phyloP scores from a whole-genome alignment of 2,329 filamentous ascomycete genomes.

The Aspergillus pseudoterreus region DNA sequence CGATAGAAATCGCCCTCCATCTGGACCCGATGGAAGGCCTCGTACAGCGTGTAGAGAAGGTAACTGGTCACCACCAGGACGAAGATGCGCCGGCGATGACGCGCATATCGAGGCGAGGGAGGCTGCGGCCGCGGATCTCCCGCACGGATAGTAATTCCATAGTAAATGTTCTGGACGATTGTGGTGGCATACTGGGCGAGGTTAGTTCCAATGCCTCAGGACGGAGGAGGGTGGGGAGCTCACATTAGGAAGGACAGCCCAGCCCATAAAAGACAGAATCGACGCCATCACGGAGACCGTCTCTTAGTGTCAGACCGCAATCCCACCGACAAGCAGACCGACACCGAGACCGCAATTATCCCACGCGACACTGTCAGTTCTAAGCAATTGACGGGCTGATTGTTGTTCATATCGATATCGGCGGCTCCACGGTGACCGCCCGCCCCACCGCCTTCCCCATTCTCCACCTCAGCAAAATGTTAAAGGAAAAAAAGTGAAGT shows the following conservation, averaged over 20 bases:
- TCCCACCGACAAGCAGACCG: not conserved
- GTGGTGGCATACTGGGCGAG: slow-evolving; percentile 65
- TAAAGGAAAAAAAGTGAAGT: slow-evolving; percentile 17
- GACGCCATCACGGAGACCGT: slow-evolving; percentile 32
- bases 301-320: not conserved
- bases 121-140: slow-evolving; percentile 72
- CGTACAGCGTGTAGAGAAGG: slow-evolving; percentile 87
- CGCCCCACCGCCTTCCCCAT: slow-evolving; percentile 12
- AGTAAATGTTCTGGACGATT: slow-evolving; percentile 77
- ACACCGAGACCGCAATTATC: too few species aligned
- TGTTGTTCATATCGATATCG: slow-evolving; percentile 1
- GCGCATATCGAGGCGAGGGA: slow-evolving; percentile 65
- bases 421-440: slow-evolving; percentile 10
- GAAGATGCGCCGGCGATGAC: slow-evolving; percentile 78
- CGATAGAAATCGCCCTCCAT: slow-evolving; percentile 72
- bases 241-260: slow-evolving; percentile 61
- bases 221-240: slow-evolving; percentile 17
- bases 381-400: not conserved
- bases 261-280: slow-evolving; percentile 55
- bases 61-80: slow-evolving; percentile 79
- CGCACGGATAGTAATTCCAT: slow-evolving; percentile 82
- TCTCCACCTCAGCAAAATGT: slow-evolving; percentile 2
- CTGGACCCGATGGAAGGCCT: slow-evolving; percentile 78
- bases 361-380: too few species aligned
- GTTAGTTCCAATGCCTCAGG: slow-evolving; percentile 7